Evolutionary conservation across 495 filamentous ascomycete species (phyloP), one percentile per base, ranked within the genome.

Genomic region (Aspergillus hancockii): DNA sequence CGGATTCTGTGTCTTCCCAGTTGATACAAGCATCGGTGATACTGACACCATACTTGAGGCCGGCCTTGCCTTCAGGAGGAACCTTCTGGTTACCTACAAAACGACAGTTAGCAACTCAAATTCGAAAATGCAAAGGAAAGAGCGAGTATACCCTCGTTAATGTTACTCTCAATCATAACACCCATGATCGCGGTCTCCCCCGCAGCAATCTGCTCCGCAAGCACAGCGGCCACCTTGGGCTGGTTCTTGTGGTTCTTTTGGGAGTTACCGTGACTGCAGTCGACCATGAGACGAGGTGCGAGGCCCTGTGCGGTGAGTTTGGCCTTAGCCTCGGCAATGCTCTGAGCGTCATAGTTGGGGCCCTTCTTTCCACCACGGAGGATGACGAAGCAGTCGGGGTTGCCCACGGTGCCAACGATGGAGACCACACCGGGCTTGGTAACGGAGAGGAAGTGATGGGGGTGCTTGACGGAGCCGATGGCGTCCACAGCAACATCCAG

Each of bases 311-410:
- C 83, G 54, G 66, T 75, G 32, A 96, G 79, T 55, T 87, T 86
- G 30, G 81, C 79, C 71, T 91, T 91, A 13, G 90, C 86, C 49
- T 85, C 87, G 9, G 77, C 79, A 67, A 99, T 92, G 71, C 90
- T 96, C 62, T 87, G 79, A 2, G 85, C 81, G 73, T 98, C 93
- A 78, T 89, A 99, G 76, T 99, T 99, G 31, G 93, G 93, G 43
- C 94, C 94, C 67, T 83, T 88, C 67, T 89, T 97, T 46, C 95
- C 95, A 58, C 95, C 95, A 55, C 95, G 86, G 55, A 99, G 83
- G 65, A 99, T 98, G 52, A 96, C 92, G 76, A 96, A 99, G 82
- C 94, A 96, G 71, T 99, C 93, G 19, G 97, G 93, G 76, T 99
- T 99, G 45, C 95, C 95, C 5, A 87, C 84, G 7, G 95, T 99